A percentile compares a stretch with the other conserved stretches of the same genome.
These are phyloP conservation scores for Fennellomyces sp. DNA, from an alignment of 371 early-diverging fungal species.

Conservation along the genomic window DNA sequence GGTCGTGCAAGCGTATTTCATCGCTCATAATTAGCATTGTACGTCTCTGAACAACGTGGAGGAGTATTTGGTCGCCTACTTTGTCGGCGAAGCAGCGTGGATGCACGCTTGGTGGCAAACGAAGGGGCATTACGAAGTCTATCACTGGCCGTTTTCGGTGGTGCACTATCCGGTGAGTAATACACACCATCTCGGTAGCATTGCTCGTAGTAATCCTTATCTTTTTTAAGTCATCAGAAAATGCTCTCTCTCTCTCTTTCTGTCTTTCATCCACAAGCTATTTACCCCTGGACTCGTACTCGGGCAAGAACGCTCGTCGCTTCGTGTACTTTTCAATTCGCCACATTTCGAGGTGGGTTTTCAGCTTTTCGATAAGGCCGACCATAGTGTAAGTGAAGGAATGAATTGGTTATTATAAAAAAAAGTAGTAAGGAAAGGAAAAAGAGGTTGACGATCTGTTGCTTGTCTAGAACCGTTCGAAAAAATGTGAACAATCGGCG, in stretches of 20 bases:
- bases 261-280: neutral
- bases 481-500: no score
- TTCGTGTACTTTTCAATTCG: slow-evolving; percentile 68
- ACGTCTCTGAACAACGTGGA: slow-evolving; percentile 24
- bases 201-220: slow-evolving; percentile 23
- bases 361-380: slow-evolving; percentile 64
- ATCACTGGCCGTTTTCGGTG: slow-evolving; percentile 1
- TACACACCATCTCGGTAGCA: slow-evolving; percentile 27
- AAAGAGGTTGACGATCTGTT: neutral
- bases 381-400: slow-evolving; percentile 24
- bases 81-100: slow-evolving; percentile 8
- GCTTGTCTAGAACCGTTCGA: neutral
- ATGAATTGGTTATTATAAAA: neutral
- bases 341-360: slow-evolving; percentile 66
- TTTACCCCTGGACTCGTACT: slow-evolving; percentile 61
- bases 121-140: slow-evolving; percentile 11
- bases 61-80: neutral
- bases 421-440: slow-evolving; percentile 5
- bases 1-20: no score
- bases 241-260: no score
- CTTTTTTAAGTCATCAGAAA: slow-evolving; percentile 2
- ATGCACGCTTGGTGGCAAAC: slow-evolving; percentile 8
- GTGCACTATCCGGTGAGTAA: neutral
- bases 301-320: slow-evolving; percentile 61
- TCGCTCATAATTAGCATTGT: slow-evolving; percentile 15